Evolutionary conservation across 2,329 filamentous ascomycete species (phyloP).

Genomic region (Fusarium piperis): DNA sequence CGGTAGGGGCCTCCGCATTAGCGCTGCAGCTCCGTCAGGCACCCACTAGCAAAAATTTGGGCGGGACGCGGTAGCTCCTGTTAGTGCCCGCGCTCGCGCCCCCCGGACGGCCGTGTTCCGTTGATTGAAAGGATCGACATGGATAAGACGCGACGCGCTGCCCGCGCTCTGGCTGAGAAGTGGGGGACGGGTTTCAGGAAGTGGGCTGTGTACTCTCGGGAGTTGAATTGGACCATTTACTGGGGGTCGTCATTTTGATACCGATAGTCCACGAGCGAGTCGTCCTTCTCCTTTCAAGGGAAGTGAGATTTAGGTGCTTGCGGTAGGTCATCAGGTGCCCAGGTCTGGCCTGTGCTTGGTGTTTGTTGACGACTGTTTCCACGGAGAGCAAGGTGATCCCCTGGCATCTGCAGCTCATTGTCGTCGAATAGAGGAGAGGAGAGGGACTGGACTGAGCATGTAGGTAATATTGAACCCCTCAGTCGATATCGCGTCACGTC

Average conservation of each 20-base stretch:
- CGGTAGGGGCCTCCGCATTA: slow-evolving; percentile 32
- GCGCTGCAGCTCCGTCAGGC: slow-evolving; percentile 31
- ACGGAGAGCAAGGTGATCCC: neutral
- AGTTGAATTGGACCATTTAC: neutral
- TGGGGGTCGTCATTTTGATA: neutral
- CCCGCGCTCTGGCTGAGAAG: neutral
- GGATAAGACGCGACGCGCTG: neutral
- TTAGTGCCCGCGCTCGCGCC: slow-evolving; percentile 21
- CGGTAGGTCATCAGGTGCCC: neutral
- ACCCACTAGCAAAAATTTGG: slow-evolving; percentile 19
- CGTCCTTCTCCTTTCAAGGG: neutral
- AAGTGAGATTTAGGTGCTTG: neutral
- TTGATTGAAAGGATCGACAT: slow-evolving; percentile 7
- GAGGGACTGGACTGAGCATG: neutral
- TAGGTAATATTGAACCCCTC: neutral
- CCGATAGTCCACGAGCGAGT: neutral
- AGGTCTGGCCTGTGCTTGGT: slow-evolving; percentile 30
- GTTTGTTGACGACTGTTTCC: slow-evolving; percentile 14
- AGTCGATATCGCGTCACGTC: neutral
- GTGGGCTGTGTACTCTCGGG: neutral
- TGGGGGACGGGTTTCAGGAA: slow-evolving; percentile 17
- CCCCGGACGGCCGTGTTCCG: neutral
- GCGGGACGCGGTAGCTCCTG: slow-evolving; percentile 23
- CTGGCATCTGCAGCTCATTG: neutral
- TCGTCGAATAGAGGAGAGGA: slow-evolving; percentile 1